These are phyloP conservation scores for Mycothermus thermophilus DNA, from an alignment of 495 filamentous ascomycete genomes.

Conservation along the genomic window DNA sequence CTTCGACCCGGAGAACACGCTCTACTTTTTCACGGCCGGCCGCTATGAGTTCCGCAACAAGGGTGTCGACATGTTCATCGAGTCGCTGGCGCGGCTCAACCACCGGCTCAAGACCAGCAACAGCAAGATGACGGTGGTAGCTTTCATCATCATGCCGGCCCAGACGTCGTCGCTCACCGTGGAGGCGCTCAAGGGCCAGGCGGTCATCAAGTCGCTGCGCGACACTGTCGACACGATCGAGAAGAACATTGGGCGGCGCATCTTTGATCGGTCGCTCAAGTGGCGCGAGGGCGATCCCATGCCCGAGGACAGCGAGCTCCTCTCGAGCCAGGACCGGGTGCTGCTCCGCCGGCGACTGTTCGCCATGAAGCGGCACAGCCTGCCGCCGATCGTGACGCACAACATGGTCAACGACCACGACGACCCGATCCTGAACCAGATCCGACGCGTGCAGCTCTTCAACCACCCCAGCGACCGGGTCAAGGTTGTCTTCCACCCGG, in stretches of 20 bases:
- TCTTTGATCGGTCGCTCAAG: conserved; percentile 82
- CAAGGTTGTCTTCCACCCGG: conserved; percentile 95
- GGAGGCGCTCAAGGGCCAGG: conserved; percentile 90
- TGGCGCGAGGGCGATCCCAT: conserved; percentile 91
- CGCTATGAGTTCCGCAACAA: conserved; percentile 98
- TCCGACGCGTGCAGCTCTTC: conserved; percentile 90
- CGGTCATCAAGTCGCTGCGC: conserved; percentile 86
- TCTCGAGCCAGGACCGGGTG: conserved; percentile 82
- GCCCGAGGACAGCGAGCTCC: conserved; percentile 90
- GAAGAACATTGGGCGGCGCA: conserved; percentile 73
- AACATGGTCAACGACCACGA: conserved; percentile 94
- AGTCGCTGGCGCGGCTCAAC: conserved; percentile 86
- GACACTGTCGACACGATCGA: conserved; percentile 89
- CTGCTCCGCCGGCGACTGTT: conserved; percentile 84
- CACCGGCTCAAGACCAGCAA: conserved; percentile 73
- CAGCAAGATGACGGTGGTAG: conserved; percentile 92
- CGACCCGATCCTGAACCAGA: conserved; percentile 91
- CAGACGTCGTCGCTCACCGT: conserved; percentile 94
- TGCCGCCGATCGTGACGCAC: conserved; percentile 97
- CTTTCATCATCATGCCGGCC: conserved; percentile 97
- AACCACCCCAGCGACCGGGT: conserved; percentile 90
- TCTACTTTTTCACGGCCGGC: conserved; percentile 96
- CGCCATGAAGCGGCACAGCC: conserved; percentile 80
- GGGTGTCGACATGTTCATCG: conserved; percentile 98
- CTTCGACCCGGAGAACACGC: conserved; percentile 87